Base-by-base conservation (phyloP, 305 asterid genomes). In the Rubia peregrina region DNA sequence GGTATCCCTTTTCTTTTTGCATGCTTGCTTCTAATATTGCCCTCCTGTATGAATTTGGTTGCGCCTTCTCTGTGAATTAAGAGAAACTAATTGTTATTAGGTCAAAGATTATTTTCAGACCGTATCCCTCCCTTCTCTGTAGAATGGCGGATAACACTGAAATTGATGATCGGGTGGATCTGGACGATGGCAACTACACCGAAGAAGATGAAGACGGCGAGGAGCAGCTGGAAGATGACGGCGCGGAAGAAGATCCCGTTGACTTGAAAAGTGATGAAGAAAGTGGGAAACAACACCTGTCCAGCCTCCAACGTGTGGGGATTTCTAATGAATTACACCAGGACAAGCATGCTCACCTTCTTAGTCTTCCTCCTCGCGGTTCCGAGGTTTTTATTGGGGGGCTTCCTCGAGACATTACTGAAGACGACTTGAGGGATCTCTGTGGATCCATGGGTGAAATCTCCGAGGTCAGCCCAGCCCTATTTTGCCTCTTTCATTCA, bases 311-410 rank as follows among this genome's bases (percentile, higher is more conserved):
- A 74, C 76, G 77, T 68, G 85, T 75, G 69, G 86, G 80, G 69
- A 84, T 80, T 78, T 89, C 76, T 65, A 75, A 74, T 62, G 84
- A 80, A 46, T 80, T 68, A 11, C 89, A 82, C 57, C 84, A 74
- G 41, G 85, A 74, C 68, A 83, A 83, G 80, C 88, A 83, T 76
- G 79, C 82, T 7, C 87, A 87, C 60, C 95, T 92, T 82, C 89
- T 92, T 65, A 84, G 80, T 82, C 92, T 86, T 80, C 98, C 98
- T 67, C 96, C 98, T 59, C 96, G 80, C 41, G 98, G 98, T 74
- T 87, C 98, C 43, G 98, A 92, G 83, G 81, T 92, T 80, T 92
- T 92, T 78, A 85, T 92, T 74, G 97, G 98, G 76, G 98, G 97
- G 48, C 92, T 90, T 74, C 80, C 96, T 83, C 85, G 89, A 71